Evolutionary conservation across 768 basidiomycete species (phyloP).

Genomic region (Crepidotus variabilis): DNA sequence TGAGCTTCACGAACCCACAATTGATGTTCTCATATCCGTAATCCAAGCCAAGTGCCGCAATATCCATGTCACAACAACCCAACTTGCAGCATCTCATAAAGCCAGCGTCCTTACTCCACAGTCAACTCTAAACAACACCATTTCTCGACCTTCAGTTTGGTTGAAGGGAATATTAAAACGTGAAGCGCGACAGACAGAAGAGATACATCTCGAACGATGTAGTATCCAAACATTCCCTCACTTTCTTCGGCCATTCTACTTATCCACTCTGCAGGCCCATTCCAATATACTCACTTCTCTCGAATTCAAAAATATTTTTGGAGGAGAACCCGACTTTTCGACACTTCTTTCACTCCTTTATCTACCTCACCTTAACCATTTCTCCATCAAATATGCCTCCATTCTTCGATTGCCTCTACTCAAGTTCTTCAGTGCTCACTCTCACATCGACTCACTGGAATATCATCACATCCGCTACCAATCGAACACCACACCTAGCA

Average conservation of each 20-base stretch:
- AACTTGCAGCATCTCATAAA: background rate
- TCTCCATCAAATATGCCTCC: conserved; percentile 11
- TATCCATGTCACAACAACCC: background rate
- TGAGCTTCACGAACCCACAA: background rate
- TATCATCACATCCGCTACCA: conserved; percentile 18
- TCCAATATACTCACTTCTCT: conserved; percentile 8
- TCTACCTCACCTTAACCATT: conserved; percentile 10
- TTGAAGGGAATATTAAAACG: background rate
- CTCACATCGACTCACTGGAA: conserved; percentile 9
- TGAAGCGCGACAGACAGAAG: background rate
- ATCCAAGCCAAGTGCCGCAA: background rate
- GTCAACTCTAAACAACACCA: no score
- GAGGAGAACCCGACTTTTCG: conserved; percentile 16
- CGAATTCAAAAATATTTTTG: conserved; percentile 16
- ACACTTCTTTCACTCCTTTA: conserved; percentile 10
- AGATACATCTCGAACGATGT: background rate
- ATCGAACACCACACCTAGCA: conserved; percentile 11
- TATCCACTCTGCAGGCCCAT: conserved; percentile 10
- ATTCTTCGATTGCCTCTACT: conserved; percentile 13
- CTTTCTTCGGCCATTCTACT: conserved; percentile 17
- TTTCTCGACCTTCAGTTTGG: no score
- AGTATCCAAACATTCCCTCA: conserved; percentile 15
- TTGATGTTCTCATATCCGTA: background rate
- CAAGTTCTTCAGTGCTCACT: conserved; percentile 16
- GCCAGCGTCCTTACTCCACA: no score